Evolutionary conservation across 148 eudicot genomes (phyloP).

Genomic region (Drosera capensis): DNA sequence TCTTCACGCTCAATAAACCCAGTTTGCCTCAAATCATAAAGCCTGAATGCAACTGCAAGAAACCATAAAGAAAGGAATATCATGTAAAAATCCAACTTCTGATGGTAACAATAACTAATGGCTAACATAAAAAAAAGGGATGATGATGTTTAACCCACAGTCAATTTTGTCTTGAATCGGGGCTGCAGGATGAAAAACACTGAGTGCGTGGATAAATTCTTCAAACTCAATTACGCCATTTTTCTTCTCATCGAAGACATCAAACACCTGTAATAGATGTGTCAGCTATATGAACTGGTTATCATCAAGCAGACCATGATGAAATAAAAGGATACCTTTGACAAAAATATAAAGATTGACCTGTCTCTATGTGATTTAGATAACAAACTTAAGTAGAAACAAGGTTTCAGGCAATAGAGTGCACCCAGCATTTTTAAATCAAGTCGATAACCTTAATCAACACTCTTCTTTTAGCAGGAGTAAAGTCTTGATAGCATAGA

Average conservation of each 20-base stretch:
- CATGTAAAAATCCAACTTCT: background rate
- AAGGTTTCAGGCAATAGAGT: too few relatives aligned
- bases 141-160: constrained; percentile 26
- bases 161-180: constrained; percentile 60
- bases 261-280: constrained; percentile 79
- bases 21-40: constrained; percentile 84
- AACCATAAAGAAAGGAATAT: constrained; percentile 3
- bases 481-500: too few relatives aligned
- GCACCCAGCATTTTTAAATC: too few relatives aligned
- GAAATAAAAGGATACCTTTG: too few relatives aligned
- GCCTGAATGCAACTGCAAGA: constrained; percentile 77
- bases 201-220: constrained; percentile 64
- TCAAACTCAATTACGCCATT: constrained; percentile 83
- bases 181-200: constrained; percentile 64
- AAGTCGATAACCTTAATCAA: too few relatives aligned
- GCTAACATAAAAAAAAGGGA: constrained; percentile 13
- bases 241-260: constrained; percentile 69
- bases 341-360: too few relatives aligned
- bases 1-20: constrained; percentile 95
- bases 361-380: too few relatives aligned
- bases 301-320: too few relatives aligned
- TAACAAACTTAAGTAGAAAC: too few relatives aligned
- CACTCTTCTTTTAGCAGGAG: too few relatives aligned
- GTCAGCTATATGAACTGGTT: too few relatives aligned
- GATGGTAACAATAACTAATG: background rate